Evolutionary conservation across 495 filamentous ascomycete genomes (phyloP), one percentile per base, ranked within the genome.

Genomic region (Chlorociboria aeruginascens): DNA sequence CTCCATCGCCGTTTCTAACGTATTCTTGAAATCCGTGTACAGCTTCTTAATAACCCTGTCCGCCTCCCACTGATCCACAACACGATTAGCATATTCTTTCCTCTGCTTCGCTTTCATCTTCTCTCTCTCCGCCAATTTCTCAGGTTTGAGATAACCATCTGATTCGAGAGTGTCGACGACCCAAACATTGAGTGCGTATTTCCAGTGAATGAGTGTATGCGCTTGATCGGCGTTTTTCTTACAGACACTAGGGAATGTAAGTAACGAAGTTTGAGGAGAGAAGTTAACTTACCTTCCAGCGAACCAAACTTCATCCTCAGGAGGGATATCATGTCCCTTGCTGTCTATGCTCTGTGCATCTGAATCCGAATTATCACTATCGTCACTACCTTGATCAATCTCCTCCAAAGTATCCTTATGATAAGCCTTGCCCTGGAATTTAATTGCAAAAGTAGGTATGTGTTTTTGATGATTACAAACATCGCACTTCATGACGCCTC

Each of bases 401-500:
- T 83, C 77, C 46, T 86, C 81, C 0, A 94, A 69, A 0, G 80
- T 81, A 3, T 79, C 63, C 28, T 78, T 70, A 45, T 82, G 64
- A 60, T 95, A 95, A 0, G 85, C 66, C 25, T 76, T 72, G 6
- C 87, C 89, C 7, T 59, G 63, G 49, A 94, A 78, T 7, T 67
- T 69, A 36, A 92, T 61, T 40, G 70, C 65, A 17, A 59, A 77
- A 25, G 72, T 84, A 0, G 85, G 81, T 0, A 79, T 74, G 56
- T 94, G 86, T 0, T 63, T 67, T 8, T 70, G 72, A 34, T 86
- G 73, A 40, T 85, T 83, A 56, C 88, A 95, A 0, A 86, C 88
- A 52, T 83, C 82, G 53, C 88, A 95, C 0, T 65, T 63, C 16
- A 76, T 56, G 6, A 68, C 51, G 11, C 66, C 63, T 0, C 69